Percentiles rank a stretch among this genome's conserved stretches.
Evolutionary conservation across 208 protist genomes (phyloP).

Genomic region (Acanthamoeba lenticulata): DNA sequence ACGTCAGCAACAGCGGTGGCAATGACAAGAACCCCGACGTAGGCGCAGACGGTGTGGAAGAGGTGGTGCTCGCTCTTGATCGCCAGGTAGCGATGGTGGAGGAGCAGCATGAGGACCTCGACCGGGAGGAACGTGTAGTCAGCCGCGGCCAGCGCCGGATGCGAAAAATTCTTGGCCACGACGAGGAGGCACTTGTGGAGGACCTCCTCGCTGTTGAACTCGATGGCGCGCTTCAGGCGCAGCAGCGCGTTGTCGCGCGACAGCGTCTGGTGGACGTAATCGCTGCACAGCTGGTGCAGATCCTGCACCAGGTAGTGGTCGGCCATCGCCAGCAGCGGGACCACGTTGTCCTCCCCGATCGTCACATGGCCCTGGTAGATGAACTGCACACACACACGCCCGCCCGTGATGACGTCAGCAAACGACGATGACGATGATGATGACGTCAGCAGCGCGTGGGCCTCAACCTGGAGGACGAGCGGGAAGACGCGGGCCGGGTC

Average conservation of each 20-base stretch:
- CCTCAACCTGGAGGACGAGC: not conserved
- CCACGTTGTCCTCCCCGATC: not conserved
- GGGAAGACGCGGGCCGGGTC: not conserved
- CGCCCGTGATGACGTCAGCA: not conserved
- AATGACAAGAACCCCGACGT: not conserved
- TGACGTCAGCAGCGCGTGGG: not conserved
- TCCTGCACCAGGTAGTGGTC: conserved; percentile 9
- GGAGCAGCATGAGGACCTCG: not conserved
- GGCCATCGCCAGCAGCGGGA: not conserved
- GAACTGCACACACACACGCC: not conserved
- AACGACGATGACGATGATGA: not conserved
- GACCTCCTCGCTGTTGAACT: not conserved
- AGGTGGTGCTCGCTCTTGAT: not conserved
- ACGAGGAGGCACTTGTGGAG: not conserved
- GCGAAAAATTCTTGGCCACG: not conserved
- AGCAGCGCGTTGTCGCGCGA: not conserved
- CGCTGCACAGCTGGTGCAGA: not conserved
- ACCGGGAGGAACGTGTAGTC: not conserved
- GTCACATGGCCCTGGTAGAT: not conserved
- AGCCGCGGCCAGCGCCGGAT: not conserved
- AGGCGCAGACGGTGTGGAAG: not conserved
- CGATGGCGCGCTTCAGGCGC: not conserved
- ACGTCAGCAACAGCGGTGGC: not conserved
- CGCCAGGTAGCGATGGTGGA: not conserved
- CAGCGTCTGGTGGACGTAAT: not conserved